Evolutionary conservation across 768 basidiomycete species (phyloP), one percentile per base, ranked within the genome.

Genomic region (Vararia minispora): DNA sequence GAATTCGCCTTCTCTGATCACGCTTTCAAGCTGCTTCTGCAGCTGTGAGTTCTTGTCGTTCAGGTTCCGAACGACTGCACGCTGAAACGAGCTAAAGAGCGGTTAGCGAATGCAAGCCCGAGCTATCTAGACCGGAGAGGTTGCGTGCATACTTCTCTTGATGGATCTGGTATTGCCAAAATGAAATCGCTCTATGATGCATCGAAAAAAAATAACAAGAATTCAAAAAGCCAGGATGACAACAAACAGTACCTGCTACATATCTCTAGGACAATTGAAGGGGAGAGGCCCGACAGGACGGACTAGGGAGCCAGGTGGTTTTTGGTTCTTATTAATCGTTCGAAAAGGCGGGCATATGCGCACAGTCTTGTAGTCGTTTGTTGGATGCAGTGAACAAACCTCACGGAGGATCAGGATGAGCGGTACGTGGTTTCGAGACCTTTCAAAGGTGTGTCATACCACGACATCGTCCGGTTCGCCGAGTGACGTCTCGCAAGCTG

Each of bases 301-400:
- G 87, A 89, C 86, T 90, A 32, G 23, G 31, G 6, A 33, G 12
- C 45, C 11, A 31, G 22, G 28, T 17, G 17, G 43, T 35, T 45
- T 44, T 39, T 38, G 14, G 23, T 24, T n/a, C n/a, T n/a, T n/a
- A 28, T 39, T 32, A 16, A 32, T 39, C 11, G 37, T 10, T n/a
- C 18, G 25, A 22, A 44, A 41, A 54, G 61, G 58, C 61, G 68
- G 66, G 66, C 58, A 39, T 42, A 43, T 38, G 47, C 65, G 52
- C 53, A 82, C 87, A 34, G 87, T 90, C 63, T 89, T 90, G 60
- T 89, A 90, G 57, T 90, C 87, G 53, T 90, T 90, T 4, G 85
- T 78, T 0, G 87, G 87, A 50, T 83, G 80, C 13, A 90, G 59
- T 2, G 83, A 85, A 60, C 79, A 85, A 20, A 87, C 76, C 82